Conservation (phyloP, 164 flowering plant species). For the Berberis vulgaris region DNA sequence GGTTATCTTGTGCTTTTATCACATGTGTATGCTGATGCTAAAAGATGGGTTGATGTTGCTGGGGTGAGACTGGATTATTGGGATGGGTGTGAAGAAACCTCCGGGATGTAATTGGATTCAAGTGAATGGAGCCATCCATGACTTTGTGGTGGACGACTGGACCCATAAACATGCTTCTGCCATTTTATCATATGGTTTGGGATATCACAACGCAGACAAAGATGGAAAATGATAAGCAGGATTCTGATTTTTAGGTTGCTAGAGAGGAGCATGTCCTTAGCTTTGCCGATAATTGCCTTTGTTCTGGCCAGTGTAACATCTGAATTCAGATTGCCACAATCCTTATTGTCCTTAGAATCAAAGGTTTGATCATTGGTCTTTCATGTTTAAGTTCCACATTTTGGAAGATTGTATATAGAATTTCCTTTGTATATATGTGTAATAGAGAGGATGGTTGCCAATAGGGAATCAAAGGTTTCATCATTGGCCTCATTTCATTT, state of each 20-base stretch:
- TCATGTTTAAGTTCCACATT: too few species aligned
- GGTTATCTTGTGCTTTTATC: constrained; percentile 45
- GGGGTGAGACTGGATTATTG: constrained; percentile 26
- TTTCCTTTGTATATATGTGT: too few species aligned
- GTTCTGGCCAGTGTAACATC: too few species aligned
- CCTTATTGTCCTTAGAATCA: too few species aligned
- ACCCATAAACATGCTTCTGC: constrained; percentile 20
- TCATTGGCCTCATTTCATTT: too few species aligned
- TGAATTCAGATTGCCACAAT: too few species aligned
- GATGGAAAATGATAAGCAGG: constrained; percentile 7
- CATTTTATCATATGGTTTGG: constrained; percentile 23
- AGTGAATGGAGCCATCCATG: constrained; percentile 31
- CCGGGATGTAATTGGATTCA: constrained; percentile 45
- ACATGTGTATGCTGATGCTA: constrained; percentile 38
- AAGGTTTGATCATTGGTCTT: too few species aligned
- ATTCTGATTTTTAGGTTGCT: constrained; percentile 5
- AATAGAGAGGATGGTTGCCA: too few species aligned
- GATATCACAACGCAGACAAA: constrained; percentile 20
- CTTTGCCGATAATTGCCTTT: too few species aligned
- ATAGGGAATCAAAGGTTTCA: too few species aligned
- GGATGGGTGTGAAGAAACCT: constrained; percentile 35
- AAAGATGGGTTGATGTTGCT: constrained; percentile 39
- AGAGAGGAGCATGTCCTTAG: too few species aligned
- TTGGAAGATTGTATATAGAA: too few species aligned
- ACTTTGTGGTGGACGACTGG: constrained; percentile 32